These are phyloP conservation scores for Aphanomyces cochlioides DNA, from an alignment of 352 stramenopile genomes.

Conservation along the genomic window DNA sequence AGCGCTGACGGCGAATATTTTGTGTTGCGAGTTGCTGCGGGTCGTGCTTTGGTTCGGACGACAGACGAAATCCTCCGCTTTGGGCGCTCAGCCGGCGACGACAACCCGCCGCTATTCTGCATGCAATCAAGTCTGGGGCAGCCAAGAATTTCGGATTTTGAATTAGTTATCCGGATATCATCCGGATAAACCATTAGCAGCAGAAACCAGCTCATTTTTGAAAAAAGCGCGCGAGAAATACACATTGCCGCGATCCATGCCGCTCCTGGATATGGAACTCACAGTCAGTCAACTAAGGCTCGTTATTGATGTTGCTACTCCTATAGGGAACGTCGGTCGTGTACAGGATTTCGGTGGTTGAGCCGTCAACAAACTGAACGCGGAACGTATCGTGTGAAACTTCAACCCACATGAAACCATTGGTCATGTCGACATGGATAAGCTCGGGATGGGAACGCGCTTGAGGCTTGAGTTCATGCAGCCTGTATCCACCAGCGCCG, in stretches of 20 bases:
- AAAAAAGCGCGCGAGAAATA: not conserved
- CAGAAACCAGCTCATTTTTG: not conserved
- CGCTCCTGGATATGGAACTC: not conserved
- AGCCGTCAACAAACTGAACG: conserved; percentile 65
- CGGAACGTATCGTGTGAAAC: conserved; percentile 65
- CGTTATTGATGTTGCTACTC: not conserved
- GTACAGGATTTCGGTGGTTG: conserved; percentile 66
- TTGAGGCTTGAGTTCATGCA: conserved; percentile 62
- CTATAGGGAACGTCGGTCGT: conserved; percentile 68
- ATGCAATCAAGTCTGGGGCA: not conserved
- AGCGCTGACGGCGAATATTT: not conserved
- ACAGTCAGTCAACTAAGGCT: too few species aligned
- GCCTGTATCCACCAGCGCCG: conserved; percentile 67
- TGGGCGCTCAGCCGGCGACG: not conserved
- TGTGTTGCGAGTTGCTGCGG: too few species aligned
- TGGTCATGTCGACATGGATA: conserved; percentile 74
- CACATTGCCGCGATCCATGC: not conserved
- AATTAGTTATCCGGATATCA: not conserved
- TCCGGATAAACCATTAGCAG: conserved; percentile 11
- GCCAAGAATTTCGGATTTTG: conserved; percentile 4
- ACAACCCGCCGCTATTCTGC: conserved; percentile 1
- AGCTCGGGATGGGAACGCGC: conserved; percentile 64
- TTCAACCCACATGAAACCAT: conserved; percentile 80
- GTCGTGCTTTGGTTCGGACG: too few species aligned
- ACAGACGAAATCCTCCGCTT: not conserved